Evolutionary conservation across 164 flowering plant genomes (phyloP), one percentile per base, ranked within the genome.

Genomic region (Platanus orientalis): DNA sequence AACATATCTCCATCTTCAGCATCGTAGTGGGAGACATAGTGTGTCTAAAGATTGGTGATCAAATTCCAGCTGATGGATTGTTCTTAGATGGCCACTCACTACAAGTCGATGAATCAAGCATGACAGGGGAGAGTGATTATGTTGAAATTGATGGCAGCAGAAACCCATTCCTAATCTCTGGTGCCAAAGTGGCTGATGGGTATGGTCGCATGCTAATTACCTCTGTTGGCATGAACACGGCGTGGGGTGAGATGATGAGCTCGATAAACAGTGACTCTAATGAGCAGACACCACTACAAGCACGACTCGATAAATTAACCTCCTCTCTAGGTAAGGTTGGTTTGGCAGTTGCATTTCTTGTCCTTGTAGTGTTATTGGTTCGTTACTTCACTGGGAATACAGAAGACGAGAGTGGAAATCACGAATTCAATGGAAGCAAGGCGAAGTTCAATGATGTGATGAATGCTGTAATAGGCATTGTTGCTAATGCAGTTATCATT

Each of bases 181-280:
- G 82, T 0, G 66, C 80, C 2, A 79, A 76, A 54, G 78, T 76
- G 50, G 82, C 52, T 0, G 80, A 85, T 52, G 88, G 88, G 2
- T 79, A 71, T 52, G 83, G 67, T 10, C 45, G 17, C 21, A 84
- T 86, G 87, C 55, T 82, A 2, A 84, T 80, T 7, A 82, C 86
- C 20, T 75, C 62, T 11, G 80, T 79, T 0, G 83, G 78, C 17
- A 79, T 63, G 76, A 74, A 74, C 62, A 77, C 80, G 0, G 19
- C 68, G 2, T 75, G 79, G 83, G 81, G 81, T 0, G 79, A 78
- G 66, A 77, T 82, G 85, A 86, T 85, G 95, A 81, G 84, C 76
- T 54, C 78, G 1, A 76, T 84, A 23, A 71, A 57, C 53, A 54
- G 62, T 0, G 83, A 80, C 57, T 63, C 70, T 6, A 34, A 57